Percentiles rank a stretch among this genome's conserved stretches.
Evolutionary conservation across 345 rosid species (phyloP).

Genomic region (Eucalyptus pumila): DNA sequence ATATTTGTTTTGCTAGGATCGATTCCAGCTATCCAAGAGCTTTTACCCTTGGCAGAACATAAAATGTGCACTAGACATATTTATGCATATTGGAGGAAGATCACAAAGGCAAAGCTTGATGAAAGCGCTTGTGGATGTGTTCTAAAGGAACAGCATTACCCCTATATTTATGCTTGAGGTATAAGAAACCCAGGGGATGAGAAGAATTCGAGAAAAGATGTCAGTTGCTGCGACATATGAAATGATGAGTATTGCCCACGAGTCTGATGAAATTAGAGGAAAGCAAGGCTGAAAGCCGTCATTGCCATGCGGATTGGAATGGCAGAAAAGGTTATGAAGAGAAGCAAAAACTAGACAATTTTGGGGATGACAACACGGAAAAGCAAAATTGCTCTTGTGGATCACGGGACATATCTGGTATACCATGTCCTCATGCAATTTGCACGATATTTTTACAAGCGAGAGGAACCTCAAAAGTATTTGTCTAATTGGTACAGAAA

Average conservation of each 20-base stretch:
- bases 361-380: not conserved
- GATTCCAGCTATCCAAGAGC: no score
- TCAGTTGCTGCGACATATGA: not conserved
- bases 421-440: not conserved
- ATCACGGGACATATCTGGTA: not conserved
- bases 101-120: no score
- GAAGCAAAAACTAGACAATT: not conserved
- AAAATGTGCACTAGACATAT: no score
- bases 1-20: no score
- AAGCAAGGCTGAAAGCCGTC: not conserved
- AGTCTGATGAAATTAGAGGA: not conserved
- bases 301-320: not conserved
- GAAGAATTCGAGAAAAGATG: no score
- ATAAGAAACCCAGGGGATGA: no score
- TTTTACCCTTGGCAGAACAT: no score
- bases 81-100: no score
- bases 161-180: no score
- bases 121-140: no score
- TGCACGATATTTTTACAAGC: not conserved
- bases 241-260: not conserved
- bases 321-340: not conserved
- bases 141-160: no score
- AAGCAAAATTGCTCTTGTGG: not conserved
- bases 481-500: not conserved
- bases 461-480: not conserved